phyloP scores from a whole-genome alignment of 495 filamentous ascomycete species.

The Hypomontagnella monticulosa region DNA sequence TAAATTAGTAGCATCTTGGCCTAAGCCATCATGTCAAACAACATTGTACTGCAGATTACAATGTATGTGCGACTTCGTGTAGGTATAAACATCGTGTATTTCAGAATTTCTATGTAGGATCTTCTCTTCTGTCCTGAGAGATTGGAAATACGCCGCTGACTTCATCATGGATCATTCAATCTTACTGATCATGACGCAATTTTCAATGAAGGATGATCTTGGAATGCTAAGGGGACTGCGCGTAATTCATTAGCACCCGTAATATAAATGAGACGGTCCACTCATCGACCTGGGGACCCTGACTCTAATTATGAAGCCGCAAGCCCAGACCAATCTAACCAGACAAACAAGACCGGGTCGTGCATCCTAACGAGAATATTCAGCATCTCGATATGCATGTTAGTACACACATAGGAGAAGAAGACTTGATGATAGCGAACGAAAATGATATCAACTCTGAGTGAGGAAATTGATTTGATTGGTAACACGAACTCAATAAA shows the following conservation, averaged over 20 bases:
- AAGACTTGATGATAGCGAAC: neutral
- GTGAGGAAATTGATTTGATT: neutral
- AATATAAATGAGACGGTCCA: conserved; percentile 33
- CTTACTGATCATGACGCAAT: conserved; percentile 37
- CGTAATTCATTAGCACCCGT: conserved; percentile 24
- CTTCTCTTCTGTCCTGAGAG: neutral
- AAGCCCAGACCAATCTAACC: conserved; percentile 17
- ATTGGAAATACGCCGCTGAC: neutral
- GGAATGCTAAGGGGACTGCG: conserved; percentile 22
- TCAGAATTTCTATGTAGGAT: neutral
- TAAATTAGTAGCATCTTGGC: conserved; percentile 30
- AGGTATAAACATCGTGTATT: neutral
- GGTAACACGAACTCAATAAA: conserved; percentile 11
- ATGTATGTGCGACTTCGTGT: neutral
- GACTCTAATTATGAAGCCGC: conserved; percentile 22
- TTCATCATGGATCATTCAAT: neutral
- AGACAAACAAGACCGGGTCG: neutral
- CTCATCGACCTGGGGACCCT: conserved; percentile 31
- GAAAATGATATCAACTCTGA: conserved; percentile 1
- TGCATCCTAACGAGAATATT: neutral
- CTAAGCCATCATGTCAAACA: conserved; percentile 10
- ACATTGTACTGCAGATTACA: neutral
- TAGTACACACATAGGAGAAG: neutral
- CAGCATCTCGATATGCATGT: neutral
- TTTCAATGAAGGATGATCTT: conserved; percentile 7